Conservation (phyloP, 2,329 filamentous ascomycete species). For the Diaporthe aspalathi region DNA sequence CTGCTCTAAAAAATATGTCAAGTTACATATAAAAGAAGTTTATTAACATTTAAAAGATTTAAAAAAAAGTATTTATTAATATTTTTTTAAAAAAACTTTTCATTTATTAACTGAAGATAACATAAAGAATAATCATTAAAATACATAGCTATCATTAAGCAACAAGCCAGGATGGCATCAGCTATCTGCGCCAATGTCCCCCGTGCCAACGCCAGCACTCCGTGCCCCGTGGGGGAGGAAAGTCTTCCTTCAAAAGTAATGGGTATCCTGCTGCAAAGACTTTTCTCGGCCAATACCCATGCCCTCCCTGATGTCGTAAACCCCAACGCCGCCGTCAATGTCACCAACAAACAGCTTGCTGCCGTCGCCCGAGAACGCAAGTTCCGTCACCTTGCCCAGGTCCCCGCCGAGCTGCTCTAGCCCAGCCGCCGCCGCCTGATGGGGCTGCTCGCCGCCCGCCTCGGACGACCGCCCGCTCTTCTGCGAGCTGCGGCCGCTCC, state of each 20-base stretch:
- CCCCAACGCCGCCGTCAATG: constrained; percentile 48
- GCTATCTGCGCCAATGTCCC: constrained; percentile 6
- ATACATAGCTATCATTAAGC: constrained; percentile 6
- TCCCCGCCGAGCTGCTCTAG: constrained; percentile 43
- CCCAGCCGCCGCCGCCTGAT: not conserved
- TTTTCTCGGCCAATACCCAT: constrained; percentile 31
- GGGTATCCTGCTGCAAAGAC: constrained; percentile 30
- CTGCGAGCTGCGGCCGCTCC: constrained; percentile 22
- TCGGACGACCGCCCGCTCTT: constrained; percentile 32
- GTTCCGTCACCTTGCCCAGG: constrained; percentile 51
- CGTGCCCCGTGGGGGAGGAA: constrained; percentile 29
- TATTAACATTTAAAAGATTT: too few species aligned
- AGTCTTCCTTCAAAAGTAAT: not conserved
- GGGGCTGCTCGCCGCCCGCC: not conserved
- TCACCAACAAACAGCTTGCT: constrained; percentile 52
- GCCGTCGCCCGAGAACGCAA: constrained; percentile 53
- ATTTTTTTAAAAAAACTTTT: too few species aligned
- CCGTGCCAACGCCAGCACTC: constrained; percentile 50
- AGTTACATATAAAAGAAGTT: too few species aligned
- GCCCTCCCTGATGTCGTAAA: constrained; percentile 51
- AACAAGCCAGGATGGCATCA: not conserved
- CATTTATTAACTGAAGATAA: too few species aligned
- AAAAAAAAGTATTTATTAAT: too few species aligned
- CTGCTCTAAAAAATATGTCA: too few species aligned
- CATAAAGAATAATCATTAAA: too few species aligned